Evolutionary conservation across 2,329 filamentous ascomycete species (phyloP).

Genomic region (Fusarium guadeloupense): DNA sequence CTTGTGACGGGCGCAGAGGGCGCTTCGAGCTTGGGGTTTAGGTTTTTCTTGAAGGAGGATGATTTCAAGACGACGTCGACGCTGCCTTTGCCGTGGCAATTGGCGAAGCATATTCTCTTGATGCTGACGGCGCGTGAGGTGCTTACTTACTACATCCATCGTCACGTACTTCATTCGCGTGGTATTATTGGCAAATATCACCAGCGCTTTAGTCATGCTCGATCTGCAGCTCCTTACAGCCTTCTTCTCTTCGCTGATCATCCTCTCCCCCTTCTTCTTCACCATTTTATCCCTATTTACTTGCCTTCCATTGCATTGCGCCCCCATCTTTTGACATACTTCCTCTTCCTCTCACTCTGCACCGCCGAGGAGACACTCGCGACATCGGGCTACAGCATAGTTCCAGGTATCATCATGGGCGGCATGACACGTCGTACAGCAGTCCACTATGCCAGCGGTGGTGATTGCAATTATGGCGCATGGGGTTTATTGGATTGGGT

Average conservation of each 20-base stretch:
- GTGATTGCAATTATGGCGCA: conserved; percentile 68
- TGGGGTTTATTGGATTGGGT: conserved; percentile 71
- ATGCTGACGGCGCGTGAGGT: conserved; percentile 62
- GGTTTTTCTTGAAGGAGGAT: conserved; percentile 48
- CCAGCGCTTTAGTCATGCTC: conserved; percentile 59
- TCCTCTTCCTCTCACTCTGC: conserved; percentile 69
- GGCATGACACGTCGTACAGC: conserved; percentile 55
- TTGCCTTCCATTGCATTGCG: conserved; percentile 71
- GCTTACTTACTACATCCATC: conserved; percentile 78
- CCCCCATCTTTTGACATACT: conserved; percentile 77
- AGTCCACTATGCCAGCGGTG: conserved; percentile 65
- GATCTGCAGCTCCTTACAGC: conserved; percentile 66
- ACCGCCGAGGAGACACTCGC: conserved; percentile 73
- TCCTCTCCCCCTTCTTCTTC: conserved; percentile 69
- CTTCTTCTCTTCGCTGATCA: conserved; percentile 74
- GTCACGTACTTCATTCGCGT: conserved; percentile 70
- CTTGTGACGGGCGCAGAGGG: conserved; percentile 57
- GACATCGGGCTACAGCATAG: conserved; percentile 72
- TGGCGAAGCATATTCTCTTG: conserved; percentile 58
- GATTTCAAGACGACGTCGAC: conserved; percentile 60
- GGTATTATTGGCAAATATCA: conserved; percentile 54
- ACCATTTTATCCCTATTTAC: conserved; percentile 71
- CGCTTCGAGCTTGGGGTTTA: conserved; percentile 51
- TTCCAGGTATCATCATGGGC: conserved; percentile 63
- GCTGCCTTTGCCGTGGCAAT: conserved; percentile 63